Base-by-base conservation (phyloP, 2,329 filamentous ascomycete species). In the Fusarium heterosporum region DNA sequence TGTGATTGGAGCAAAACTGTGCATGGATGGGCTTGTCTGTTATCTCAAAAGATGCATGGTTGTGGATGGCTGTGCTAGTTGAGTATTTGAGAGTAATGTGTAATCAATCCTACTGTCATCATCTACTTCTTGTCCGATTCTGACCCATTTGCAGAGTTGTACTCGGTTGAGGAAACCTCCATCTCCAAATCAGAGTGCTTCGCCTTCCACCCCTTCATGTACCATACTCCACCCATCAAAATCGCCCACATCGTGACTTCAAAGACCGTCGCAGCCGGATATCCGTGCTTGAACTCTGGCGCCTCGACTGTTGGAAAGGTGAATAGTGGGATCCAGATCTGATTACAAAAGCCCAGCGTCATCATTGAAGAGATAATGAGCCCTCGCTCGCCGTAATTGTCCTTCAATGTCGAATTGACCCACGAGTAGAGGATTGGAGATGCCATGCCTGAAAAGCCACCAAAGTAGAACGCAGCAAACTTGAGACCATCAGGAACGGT, bases 341-440 rank as follows among this genome's bases (percentile, higher is more conserved):
- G 55, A 1, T 58, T 58, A 5, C 52, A 58, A 2, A 57, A 57
- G 6, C 55, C 55, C 2, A 58, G 13, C 0, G 55, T 58, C 55
- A 58, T 58, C 52, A 58, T 58, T 0, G 55, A 58, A 1, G 55
- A 58, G 2, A 58, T 58, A 0, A 58, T 58, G 10, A 57, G 41
- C 1, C 55, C 52, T 2, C 55, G 2, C 22, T 58, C 55, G 2
- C 52, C 55, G 2, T 58, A 57, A 8, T 57, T 58, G 0, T 58
- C 52, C 0, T 57, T 58, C 1, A 58, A 4, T 0, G 52, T 58
- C 0, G 41, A 41, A n/a, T 58, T 58, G 4, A 58, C 55, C 55
- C 55, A 58, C 0, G 55, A 58, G 4, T 58, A 58, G 1, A 58
- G 55, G 4, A 58, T 58, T 0, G 55, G 55, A 0, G 55, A 58